Evolutionary conservation across 352 stramenopile genomes (phyloP).

Genomic region (Globisporangium nunn): DNA sequence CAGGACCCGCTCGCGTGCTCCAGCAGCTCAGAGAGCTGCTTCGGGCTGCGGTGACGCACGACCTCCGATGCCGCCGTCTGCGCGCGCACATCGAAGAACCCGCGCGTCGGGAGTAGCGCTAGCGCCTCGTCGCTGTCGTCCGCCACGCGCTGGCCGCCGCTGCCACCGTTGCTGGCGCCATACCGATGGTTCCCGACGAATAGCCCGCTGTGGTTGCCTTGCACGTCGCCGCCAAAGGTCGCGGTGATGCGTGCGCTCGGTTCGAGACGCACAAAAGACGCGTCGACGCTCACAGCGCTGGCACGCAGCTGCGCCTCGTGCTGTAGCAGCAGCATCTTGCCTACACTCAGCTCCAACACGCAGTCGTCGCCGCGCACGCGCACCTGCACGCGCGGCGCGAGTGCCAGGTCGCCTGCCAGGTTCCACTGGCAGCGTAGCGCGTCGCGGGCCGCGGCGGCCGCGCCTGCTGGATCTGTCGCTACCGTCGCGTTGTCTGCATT

Average conservation of each 20-base stretch:
- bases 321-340: constrained; percentile 47
- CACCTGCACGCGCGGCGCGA: constrained; percentile 30
- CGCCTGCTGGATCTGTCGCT: neutral
- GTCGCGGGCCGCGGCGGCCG: constrained; percentile 11
- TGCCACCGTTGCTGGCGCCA: constrained; percentile 52
- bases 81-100: constrained; percentile 46
- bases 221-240: constrained; percentile 24
- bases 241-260: constrained; percentile 23
- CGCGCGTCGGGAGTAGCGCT: constrained; percentile 10
- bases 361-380: constrained; percentile 46
- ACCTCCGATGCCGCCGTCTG: constrained; percentile 6
- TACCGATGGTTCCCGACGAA: constrained; percentile 31
- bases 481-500: constrained; percentile 1
- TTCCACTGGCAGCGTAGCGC: constrained; percentile 49
- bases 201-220: constrained; percentile 18
- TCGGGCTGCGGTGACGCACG: constrained; percentile 1
- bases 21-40: constrained; percentile 16
- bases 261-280: constrained; percentile 58
- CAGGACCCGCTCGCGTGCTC: constrained; percentile 38
- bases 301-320: constrained; percentile 26
- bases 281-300: constrained; percentile 42
- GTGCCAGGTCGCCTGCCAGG: constrained; percentile 42
- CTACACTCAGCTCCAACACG: constrained; percentile 36
- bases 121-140: constrained; percentile 24
- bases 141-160: constrained; percentile 38